Evolutionary conservation across 2,329 filamentous ascomycete species (phyloP).

Genomic region (Pyrenochaeta sp.): DNA sequence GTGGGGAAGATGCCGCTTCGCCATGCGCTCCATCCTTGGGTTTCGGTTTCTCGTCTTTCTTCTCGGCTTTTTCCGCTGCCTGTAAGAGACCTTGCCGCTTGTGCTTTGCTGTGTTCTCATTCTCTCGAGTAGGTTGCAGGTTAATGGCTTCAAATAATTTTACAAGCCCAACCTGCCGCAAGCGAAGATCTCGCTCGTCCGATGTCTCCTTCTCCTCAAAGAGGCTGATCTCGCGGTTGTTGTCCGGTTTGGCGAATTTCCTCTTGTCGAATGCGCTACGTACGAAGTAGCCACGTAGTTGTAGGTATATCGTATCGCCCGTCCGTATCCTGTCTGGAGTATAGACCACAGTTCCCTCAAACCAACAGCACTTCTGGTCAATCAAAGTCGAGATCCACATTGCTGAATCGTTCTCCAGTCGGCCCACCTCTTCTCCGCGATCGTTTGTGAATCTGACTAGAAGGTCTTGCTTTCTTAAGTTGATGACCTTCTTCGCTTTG

Average conservation of each 20-base stretch:
- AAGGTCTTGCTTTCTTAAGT: slow-evolving; percentile 77
- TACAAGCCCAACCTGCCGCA: slow-evolving; percentile 87
- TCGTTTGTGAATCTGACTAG: slow-evolving; percentile 89
- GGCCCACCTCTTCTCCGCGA: slow-evolving; percentile 81
- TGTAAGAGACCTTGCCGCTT: slow-evolving; percentile 84
- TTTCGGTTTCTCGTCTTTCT: slow-evolving; percentile 59
- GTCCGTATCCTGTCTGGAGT: slow-evolving; percentile 84
- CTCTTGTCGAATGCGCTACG: slow-evolving; percentile 74
- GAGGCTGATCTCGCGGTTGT: slow-evolving; percentile 75
- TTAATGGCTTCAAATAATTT: slow-evolving; percentile 90
- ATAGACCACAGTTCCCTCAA: slow-evolving; percentile 89
- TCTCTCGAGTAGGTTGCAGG: slow-evolving; percentile 77
- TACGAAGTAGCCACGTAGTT: slow-evolving; percentile 80
- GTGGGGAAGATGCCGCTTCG: slow-evolving; percentile 62
- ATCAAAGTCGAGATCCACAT: slow-evolving; percentile 92
- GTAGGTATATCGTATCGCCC: slow-evolving; percentile 93
- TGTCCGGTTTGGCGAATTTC: slow-evolving; percentile 68
- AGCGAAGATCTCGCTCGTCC: slow-evolving; percentile 82
- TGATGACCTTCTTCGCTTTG: slow-evolving; percentile 56
- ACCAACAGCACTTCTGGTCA: slow-evolving; percentile 86
- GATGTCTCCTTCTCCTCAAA: slow-evolving; percentile 86
- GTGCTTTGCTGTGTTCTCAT: slow-evolving; percentile 76
- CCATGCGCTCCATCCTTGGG: slow-evolving; percentile 61
- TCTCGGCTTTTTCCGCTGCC: slow-evolving; percentile 88
- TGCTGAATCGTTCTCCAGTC: slow-evolving; percentile 85